phyloP scores from a whole-genome alignment of 805 yeast genomes.

The Kluyveromyces starmeri region DNA sequence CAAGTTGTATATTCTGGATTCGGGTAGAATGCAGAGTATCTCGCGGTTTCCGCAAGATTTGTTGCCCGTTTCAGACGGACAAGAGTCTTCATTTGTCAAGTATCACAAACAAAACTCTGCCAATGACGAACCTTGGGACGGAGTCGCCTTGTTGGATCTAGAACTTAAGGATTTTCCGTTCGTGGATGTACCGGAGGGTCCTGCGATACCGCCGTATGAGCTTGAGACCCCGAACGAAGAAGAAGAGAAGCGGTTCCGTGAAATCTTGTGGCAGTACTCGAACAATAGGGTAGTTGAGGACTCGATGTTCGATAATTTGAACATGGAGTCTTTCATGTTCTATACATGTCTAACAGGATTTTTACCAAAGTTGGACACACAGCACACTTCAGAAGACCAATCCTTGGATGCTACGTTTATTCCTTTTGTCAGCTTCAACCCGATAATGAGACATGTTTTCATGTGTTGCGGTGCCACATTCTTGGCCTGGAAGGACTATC shows the following conservation, averaged over 20 bases:
- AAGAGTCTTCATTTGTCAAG: neutral
- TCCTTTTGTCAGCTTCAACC: constrained; percentile 28
- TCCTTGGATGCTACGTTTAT: constrained; percentile 35
- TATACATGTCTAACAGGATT: constrained; percentile 35
- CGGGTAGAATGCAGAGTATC: neutral
- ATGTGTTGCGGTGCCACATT: constrained; percentile 36
- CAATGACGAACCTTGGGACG: neutral
- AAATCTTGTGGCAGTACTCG: constrained; percentile 8
- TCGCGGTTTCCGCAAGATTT: neutral
- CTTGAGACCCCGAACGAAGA: constrained; percentile 4
- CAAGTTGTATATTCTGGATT: neutral
- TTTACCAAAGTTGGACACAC: constrained; percentile 35
- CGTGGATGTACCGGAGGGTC: constrained; percentile 7
- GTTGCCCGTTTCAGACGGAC: neutral
- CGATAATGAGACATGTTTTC: constrained; percentile 28
- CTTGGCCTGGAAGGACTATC: constrained; percentile 28
- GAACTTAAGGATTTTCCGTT: constrained; percentile 5
- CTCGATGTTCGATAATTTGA: constrained; percentile 5
- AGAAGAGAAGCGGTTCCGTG: constrained; percentile 3
- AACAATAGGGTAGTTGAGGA: constrained; percentile 8
- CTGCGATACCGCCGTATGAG: constrained; percentile 8
- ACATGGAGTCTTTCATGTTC: constrained; percentile 14
- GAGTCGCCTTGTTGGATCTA: constrained; percentile 2
- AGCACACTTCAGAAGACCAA: constrained; percentile 32
- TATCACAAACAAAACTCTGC: neutral